Evolutionary conservation across 768 basidiomycete genomes (phyloP), one percentile per base, ranked within the genome.

Genomic region (Tricholoma terreum): DNA sequence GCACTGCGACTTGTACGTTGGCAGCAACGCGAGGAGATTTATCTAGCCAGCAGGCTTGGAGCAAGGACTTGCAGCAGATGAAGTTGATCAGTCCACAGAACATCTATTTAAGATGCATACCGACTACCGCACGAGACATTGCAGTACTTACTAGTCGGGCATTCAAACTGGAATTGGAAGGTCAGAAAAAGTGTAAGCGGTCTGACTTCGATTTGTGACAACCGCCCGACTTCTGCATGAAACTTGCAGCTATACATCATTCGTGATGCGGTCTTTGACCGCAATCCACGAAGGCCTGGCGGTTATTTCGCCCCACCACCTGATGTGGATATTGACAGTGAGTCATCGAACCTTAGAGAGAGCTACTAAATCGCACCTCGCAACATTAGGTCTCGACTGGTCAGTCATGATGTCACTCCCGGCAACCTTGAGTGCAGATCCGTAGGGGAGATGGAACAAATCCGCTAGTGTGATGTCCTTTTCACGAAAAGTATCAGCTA

Each of bases 391-490:
- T 19, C 40, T 42, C 2, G 17, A 42, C 6, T 7, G 12, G 40
- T 42, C 40, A 21, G 40, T 42, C 8, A 42, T 42, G 8, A 42
- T 34, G 7, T 15, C 17, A n/a, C 40, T 42, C 17, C 40, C 40
- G 4, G 40, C 17, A 2, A 2, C 7, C 17, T 42, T 42, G 8
- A 42, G 40, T 6, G 14, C 7, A 15, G 17, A 7, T 8, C 40
- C 40, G 14, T 42, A 19, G 17, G 19, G 38, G 2, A 78, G 65
- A 54, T 78, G 74, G 59, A 73, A 77, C 15, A 79, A 55, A 56
- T 78, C 77, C 2, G 72, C 75, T 9, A 78, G 63, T 2, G 77
- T 77, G 0, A 76, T 5, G 22, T 57, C 63, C 77, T 77, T 42
- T 14, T 30, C n/a, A n/a, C 12, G 11, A 27, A 22, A 21, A 22